Evolutionary conservation across 176 grass and related monocot species (phyloP), one percentile per base, ranked within the genome.

Genomic region (Oryza longistaminata): DNA sequence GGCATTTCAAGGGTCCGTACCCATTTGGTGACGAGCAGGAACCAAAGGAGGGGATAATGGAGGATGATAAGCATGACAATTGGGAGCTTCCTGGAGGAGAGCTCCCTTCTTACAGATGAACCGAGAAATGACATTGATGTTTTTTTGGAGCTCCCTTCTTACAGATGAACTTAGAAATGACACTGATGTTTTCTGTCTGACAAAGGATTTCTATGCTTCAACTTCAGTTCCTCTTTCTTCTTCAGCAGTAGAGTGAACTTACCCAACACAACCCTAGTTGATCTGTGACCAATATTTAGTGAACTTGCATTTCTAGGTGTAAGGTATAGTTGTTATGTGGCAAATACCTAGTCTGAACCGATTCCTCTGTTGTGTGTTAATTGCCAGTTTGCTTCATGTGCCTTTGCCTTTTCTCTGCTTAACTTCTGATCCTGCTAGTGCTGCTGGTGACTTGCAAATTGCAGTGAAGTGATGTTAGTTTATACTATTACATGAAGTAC

Each of bases 51-150:
- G 9, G 33, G 17, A n/a, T 2, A 0, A 19, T 16, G 0, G 66
- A 88, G 0, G 64, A 87, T 16, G 82, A 91, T 24, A 14, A 67
- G 48, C 33, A 61, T 7, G 86, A 91, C 86, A 91, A 91, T 15
- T 88, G 90, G 90, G 86, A 85, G 29, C 73, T 91, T 46, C 82
- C 86, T 62, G 82, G 68, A 15, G 86, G 90, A 50, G 37, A 85
- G 61, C 65, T 91, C 73, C 90, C 86, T 46, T 82, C 83, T 68
- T 82, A 73, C 79, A 66, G 58, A 82, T 85, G 61, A 85, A 68
- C 34, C 24, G 9, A 84, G 9, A 39, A 25, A 46, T 24, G 12
- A 25, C 46, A 50, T 42, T 19, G 11, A 14, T 75, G n/a, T 7
- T 2, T 13, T 75, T 85, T n/a, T 17, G 37, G 37, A 39, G 37